These are phyloP conservation scores for Penicillium coprophilum DNA, from an alignment of 495 filamentous ascomycete species.

Conservation along the genomic window DNA sequence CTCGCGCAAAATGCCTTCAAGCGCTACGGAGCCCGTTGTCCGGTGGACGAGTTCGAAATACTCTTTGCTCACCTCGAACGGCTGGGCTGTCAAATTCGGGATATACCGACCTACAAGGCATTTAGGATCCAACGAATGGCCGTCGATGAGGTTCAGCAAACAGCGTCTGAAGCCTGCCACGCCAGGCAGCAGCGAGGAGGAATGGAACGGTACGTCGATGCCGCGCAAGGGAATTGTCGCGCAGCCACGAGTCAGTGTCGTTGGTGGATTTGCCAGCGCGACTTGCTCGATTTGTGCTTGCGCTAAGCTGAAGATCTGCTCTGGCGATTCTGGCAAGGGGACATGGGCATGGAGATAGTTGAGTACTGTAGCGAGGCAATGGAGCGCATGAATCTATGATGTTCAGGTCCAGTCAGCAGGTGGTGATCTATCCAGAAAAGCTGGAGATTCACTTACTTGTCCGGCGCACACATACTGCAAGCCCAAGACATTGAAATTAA, in stretches of 20 bases:
- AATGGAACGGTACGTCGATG: slow-evolving; percentile 49
- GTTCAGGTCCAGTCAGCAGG: too few relatives aligned
- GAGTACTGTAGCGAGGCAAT: background rate
- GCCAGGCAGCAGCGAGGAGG: slow-evolving; percentile 26
- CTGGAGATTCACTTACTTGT: too few relatives aligned
- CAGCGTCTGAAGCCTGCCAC: slow-evolving; percentile 16
- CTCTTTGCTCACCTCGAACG: too few relatives aligned
- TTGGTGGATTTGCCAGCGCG: slow-evolving; percentile 3
- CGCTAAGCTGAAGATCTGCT: too few relatives aligned
- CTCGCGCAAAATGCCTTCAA: slow-evolving; percentile 2
- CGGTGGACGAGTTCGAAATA: too few relatives aligned
- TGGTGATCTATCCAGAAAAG: too few relatives aligned
- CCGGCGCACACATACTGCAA: too few relatives aligned
- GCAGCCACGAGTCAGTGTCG: slow-evolving; percentile 16
- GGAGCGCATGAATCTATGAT: too few relatives aligned
- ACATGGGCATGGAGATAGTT: background rate
- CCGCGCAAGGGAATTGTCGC: slow-evolving; percentile 36
- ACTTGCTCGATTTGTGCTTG: background rate
- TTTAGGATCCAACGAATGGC: slow-evolving; percentile 6
- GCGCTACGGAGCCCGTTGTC: slow-evolving; percentile 2
- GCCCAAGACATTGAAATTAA: slow-evolving; percentile 24
- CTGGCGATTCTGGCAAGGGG: too few relatives aligned
- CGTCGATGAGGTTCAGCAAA: slow-evolving; percentile 8
- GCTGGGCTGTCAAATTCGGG: slow-evolving; percentile 17
- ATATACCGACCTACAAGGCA: slow-evolving; percentile 18